Percentiles rank a stretch among this genome's conserved stretches.
Evolutionary conservation across 768 basidiomycete species (phyloP).

Genomic region (Naganishia randhawae): DNA sequence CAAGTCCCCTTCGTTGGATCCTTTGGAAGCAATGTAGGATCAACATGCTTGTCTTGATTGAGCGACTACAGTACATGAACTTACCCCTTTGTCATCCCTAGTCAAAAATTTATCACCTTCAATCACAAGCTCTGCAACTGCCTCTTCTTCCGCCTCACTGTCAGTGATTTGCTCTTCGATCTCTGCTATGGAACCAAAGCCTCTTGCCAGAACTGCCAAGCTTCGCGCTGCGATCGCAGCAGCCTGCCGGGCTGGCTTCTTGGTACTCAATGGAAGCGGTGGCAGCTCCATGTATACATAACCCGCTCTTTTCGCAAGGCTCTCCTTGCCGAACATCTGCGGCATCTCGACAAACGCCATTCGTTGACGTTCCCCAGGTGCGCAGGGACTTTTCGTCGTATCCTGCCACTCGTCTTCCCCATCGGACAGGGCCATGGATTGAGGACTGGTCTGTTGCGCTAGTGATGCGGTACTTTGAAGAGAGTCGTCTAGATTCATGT

Average conservation of each 20-base stretch:
- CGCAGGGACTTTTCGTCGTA: slow-evolving; percentile 11
- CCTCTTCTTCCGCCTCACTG: slow-evolving; percentile 7
- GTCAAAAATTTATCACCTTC: slow-evolving; percentile 20
- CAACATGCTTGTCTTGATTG: neutral
- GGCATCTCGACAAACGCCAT: slow-evolving; percentile 28
- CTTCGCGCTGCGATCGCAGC: slow-evolving; percentile 13
- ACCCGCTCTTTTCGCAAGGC: neutral
- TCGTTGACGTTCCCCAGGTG: slow-evolving; percentile 17
- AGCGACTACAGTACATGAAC: neutral
- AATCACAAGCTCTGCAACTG: slow-evolving; percentile 3
- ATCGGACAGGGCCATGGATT: neutral
- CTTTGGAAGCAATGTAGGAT: slow-evolving; percentile 22
- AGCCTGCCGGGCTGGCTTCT: slow-evolving; percentile 8
- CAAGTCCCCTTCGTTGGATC: slow-evolving; percentile 33
- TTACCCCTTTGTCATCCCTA: neutral
- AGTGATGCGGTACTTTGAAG: neutral
- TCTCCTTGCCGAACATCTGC: neutral
- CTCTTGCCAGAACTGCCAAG: no score
- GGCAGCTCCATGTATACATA: slow-evolving; percentile 15
- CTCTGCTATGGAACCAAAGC: neutral
- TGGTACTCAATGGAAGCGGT: slow-evolving; percentile 12
- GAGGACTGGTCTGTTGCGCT: neutral
- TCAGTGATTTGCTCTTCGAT: neutral
- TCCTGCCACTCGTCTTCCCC: slow-evolving; percentile 3
- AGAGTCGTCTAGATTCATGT: neutral